Evolutionary conservation across 352 stramenopile species (phyloP).

Genomic region (Phytophthora nicotianae): DNA sequence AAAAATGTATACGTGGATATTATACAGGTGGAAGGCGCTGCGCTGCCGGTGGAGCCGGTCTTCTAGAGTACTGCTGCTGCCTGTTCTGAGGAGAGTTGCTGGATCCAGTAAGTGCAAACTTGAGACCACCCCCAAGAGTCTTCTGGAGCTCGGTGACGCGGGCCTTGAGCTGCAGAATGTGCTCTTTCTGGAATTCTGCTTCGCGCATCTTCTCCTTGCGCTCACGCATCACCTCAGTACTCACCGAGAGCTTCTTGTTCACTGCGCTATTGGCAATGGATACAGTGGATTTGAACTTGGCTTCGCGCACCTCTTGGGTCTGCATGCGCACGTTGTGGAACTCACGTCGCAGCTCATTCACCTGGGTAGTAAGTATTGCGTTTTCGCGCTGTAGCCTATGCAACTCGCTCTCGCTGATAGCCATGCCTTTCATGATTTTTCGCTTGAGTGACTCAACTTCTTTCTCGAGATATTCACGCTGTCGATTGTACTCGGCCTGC

Average conservation of each 20-base stretch:
- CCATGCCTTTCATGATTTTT: conserved; percentile 90
- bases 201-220: conserved; percentile 63
- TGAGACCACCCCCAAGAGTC: conserved; percentile 56
- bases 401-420: conserved; percentile 82
- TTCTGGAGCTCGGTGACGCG: conserved; percentile 70
- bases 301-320: conserved; percentile 61
- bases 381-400: conserved; percentile 85
- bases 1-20: conserved; percentile 20
- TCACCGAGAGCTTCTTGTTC: conserved; percentile 25
- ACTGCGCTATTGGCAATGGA: conserved; percentile 23
- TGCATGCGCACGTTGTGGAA: conserved; percentile 83
- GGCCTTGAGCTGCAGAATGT: conserved; percentile 78
- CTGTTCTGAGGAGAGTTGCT: conserved; percentile 36
- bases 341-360: conserved; percentile 84
- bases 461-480: conserved; percentile 92
- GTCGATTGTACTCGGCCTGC: conserved; percentile 90
- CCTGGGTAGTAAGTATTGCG: conserved; percentile 76
- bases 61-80: conserved; percentile 35
- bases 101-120: conserved; percentile 53
- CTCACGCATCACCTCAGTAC: conserved; percentile 26
- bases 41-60: conserved; percentile 37
- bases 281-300: conserved; percentile 43
- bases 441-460: conserved; percentile 90
- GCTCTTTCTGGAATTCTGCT: conserved; percentile 68
- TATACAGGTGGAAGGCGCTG: conserved; percentile 80